phyloP scores from a whole-genome alignment of 352 stramenopile species.

The Globisporangium paroecandrum region DNA sequence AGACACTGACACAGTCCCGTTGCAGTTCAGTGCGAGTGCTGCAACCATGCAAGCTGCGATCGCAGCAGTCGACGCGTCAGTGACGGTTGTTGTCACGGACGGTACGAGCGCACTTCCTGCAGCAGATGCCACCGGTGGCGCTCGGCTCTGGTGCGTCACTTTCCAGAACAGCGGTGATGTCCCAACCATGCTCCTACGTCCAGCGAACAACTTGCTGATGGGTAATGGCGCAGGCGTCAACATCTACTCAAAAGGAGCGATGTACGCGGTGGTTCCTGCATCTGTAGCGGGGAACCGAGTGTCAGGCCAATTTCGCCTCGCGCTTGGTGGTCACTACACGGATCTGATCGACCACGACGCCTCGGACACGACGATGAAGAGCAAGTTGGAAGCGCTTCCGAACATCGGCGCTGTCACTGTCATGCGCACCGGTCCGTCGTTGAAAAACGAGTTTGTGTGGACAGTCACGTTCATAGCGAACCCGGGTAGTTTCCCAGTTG shows the following conservation, averaged over 20 bases:
- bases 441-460: slow-evolving; percentile 92
- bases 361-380: slow-evolving; percentile 90
- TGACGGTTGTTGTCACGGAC: slow-evolving; percentile 74
- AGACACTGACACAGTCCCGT: slow-evolving; percentile 67
- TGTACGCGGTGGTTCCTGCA: slow-evolving; percentile 26
- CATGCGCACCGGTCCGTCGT: slow-evolving; percentile 67
- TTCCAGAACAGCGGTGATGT: slow-evolving; percentile 91
- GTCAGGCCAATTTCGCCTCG: slow-evolving; percentile 84
- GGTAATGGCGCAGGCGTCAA: slow-evolving; percentile 83
- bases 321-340: slow-evolving; percentile 85
- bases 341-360: slow-evolving; percentile 90
- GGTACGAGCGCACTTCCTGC: slow-evolving; percentile 36
- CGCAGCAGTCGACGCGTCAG: slow-evolving; percentile 73
- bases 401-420: slow-evolving; percentile 92
- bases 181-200: slow-evolving; percentile 75
- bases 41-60: slow-evolving; percentile 68
- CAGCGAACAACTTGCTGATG: slow-evolving; percentile 74
- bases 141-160: slow-evolving; percentile 86
- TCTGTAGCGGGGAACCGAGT: slow-evolving; percentile 89
- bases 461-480: slow-evolving; percentile 92
- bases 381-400: slow-evolving; percentile 87
- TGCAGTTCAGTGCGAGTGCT: slow-evolving; percentile 53
- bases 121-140: slow-evolving; percentile 31
- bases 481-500: slow-evolving; percentile 90
- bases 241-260: slow-evolving; percentile 71